These are phyloP conservation scores for Dinochytrium kinnereticum DNA, from an alignment of 371 early-diverging fungal species.

Conservation along the genomic window DNA sequence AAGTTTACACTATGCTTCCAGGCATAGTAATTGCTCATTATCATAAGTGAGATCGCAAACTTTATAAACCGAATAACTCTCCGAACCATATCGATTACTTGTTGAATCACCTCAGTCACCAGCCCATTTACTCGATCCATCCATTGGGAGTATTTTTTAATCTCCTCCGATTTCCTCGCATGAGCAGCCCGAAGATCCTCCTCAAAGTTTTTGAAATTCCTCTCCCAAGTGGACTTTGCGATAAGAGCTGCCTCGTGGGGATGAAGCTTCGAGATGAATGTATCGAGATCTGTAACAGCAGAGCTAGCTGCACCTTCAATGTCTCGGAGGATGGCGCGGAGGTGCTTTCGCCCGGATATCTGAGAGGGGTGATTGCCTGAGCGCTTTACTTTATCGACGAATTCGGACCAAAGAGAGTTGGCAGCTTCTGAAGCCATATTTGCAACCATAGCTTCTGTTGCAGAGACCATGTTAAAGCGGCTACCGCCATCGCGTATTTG, in stretches of 20 bases:
- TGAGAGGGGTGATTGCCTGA: slow-evolving; percentile 53
- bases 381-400: slow-evolving; percentile 46
- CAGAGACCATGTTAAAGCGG: slow-evolving; percentile 59
- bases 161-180: slow-evolving; percentile 36
- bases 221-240: slow-evolving; percentile 51
- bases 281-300: slow-evolving; percentile 49
- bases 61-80: slow-evolving; percentile 50
- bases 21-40: slow-evolving; percentile 52
- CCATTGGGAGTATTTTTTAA: slow-evolving; percentile 46
- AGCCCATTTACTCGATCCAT: slow-evolving; percentile 44
- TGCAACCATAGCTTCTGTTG: slow-evolving; percentile 55
- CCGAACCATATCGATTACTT: slow-evolving; percentile 46
- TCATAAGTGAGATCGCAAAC: slow-evolving; percentile 46
- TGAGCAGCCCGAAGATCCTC: slow-evolving; percentile 49
- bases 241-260: slow-evolving; percentile 50
- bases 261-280: slow-evolving; percentile 46
- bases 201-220: slow-evolving; percentile 51
- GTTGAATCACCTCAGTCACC: slow-evolving; percentile 46
- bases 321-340: slow-evolving; percentile 52
- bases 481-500: slow-evolving; percentile 56
- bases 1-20: slow-evolving; percentile 46
- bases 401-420: slow-evolving; percentile 53
- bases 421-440: slow-evolving; percentile 62
- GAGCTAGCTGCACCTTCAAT: slow-evolving; percentile 52
- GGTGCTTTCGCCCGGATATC: slow-evolving; percentile 52